These are phyloP conservation scores for Chrysosporium keratinophilum DNA, from an alignment of 2,329 filamentous ascomycete species.

Conservation along the genomic window DNA sequence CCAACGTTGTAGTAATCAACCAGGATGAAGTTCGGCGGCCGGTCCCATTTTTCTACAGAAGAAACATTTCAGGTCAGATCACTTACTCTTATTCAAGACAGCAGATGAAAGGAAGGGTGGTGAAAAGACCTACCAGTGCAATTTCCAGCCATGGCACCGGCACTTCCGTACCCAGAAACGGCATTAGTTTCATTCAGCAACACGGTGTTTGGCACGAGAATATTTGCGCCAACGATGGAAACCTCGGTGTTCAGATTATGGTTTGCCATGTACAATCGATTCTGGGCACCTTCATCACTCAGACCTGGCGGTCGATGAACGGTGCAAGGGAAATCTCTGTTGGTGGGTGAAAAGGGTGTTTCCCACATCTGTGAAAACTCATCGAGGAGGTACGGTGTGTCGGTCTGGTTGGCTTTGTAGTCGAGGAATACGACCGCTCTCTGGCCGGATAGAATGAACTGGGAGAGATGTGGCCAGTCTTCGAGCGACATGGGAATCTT, in stretches of 20 bases:
- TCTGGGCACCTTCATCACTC: conserved; percentile 41
- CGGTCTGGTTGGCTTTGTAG: conserved; percentile 68
- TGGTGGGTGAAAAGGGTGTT: conserved; percentile 68
- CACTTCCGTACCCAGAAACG: conserved; percentile 52
- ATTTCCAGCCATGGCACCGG: conserved; percentile 54
- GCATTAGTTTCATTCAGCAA: conserved; percentile 63
- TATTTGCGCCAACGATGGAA: conserved; percentile 49
- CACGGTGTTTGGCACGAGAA: conserved; percentile 63
- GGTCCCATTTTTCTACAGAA: conserved; percentile 47
- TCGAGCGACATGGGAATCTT: conserved; percentile 58
- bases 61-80: conserved; percentile 12
- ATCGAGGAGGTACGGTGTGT: conserved; percentile 74
- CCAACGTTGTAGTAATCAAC: conserved; percentile 79
- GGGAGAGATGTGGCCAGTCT: conserved; percentile 73
- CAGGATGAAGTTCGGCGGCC: conserved; percentile 65
- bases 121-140: conserved; percentile 42
- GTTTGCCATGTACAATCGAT: conserved; percentile 71
- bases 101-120: neutral
- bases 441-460: conserved; percentile 61
- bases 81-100: conserved; percentile 7
- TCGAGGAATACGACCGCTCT: conserved; percentile 74
- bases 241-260: conserved; percentile 83
- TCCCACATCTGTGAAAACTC: conserved; percentile 87
- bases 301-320: conserved; percentile 66
- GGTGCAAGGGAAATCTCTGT: conserved; percentile 63